phyloP scores from a whole-genome alignment of 2,329 filamentous ascomycete species.

The Aspergillus fumigatiaffinis region DNA sequence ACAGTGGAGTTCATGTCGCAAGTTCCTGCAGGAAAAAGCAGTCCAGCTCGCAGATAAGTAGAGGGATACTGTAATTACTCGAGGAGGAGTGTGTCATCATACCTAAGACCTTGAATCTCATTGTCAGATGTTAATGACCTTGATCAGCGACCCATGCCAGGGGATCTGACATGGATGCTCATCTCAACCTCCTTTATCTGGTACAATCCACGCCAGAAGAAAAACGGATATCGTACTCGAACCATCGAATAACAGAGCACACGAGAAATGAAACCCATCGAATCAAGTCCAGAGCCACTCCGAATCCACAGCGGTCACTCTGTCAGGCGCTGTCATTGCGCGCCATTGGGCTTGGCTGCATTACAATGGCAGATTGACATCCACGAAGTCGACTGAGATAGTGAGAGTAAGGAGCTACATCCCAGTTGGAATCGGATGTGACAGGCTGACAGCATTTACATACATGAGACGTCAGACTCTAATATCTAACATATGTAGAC shows the following conservation, averaged over 20 bases:
- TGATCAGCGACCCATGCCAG: neutral
- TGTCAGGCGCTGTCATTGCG: neutral
- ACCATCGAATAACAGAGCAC: neutral
- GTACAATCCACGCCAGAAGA: neutral
- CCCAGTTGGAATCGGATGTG: neutral
- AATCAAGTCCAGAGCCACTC: constrained; percentile 1
- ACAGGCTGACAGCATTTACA: neutral
- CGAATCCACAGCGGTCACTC: neutral
- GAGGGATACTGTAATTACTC: neutral
- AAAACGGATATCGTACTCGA: neutral
- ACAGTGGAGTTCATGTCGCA: neutral
- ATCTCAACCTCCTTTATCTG: neutral
- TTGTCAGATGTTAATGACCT: neutral
- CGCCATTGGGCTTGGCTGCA: constrained; percentile 2
- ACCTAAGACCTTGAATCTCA: neutral
- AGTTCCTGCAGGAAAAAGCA: neutral
- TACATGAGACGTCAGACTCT: neutral
- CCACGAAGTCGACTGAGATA: neutral
- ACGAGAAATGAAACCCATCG: neutral
- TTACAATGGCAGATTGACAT: neutral
- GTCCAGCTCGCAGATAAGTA: neutral
- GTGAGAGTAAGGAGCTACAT: neutral
- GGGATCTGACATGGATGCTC: neutral
- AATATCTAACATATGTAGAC: neutral
- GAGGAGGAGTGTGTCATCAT: neutral